These are phyloP conservation scores for Blastocladiella britannica DNA, from an alignment of 192 early-diverging fungal genomes.

Conservation along the genomic window DNA sequence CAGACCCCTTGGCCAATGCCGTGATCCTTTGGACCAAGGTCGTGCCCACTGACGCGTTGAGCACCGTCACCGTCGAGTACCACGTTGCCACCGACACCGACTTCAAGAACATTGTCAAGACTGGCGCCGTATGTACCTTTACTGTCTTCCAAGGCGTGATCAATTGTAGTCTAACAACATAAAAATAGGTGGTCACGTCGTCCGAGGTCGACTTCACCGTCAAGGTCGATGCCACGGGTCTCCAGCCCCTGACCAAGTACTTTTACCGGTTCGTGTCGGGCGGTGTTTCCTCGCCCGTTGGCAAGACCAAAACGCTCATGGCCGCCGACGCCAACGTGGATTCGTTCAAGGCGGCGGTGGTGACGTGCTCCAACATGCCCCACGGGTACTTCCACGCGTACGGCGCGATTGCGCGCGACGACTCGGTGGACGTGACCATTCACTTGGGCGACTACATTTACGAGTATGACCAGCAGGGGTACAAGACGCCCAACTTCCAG, in stretches of 20 bases:
- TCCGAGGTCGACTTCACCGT: too few species aligned
- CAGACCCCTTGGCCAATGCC: neutral
- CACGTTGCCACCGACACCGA: slow-evolving; percentile 1
- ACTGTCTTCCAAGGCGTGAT: too few species aligned
- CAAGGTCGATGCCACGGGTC: slow-evolving; percentile 15
- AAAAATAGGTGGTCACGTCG: too few species aligned
- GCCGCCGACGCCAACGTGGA: neutral
- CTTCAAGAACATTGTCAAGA: slow-evolving; percentile 5
- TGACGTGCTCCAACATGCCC: slow-evolving; percentile 14
- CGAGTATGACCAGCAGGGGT: slow-evolving; percentile 14
- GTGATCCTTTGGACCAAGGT: slow-evolving; percentile 16
- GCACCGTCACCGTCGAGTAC: slow-evolving; percentile 4
- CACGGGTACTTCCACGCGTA: slow-evolving; percentile 20
- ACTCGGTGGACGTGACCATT: slow-evolving; percentile 14
- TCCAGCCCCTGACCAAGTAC: slow-evolving; percentile 11
- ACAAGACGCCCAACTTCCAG: slow-evolving; percentile 9
- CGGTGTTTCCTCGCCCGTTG: slow-evolving; percentile 5
- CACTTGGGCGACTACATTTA: slow-evolving; percentile 22
- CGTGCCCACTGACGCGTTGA: neutral
- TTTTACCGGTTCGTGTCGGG: slow-evolving; percentile 10
- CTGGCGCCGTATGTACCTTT: slow-evolving; percentile 9
- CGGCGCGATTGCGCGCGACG: slow-evolving; percentile 6
- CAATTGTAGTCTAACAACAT: too few species aligned
- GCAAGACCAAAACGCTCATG: slow-evolving; percentile 13
- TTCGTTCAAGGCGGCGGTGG: slow-evolving; percentile 11